Evolutionary conservation across 306 rosid genomes (phyloP), one percentile per base, ranked within the genome.

Genomic region (Acmispon strigosus): DNA sequence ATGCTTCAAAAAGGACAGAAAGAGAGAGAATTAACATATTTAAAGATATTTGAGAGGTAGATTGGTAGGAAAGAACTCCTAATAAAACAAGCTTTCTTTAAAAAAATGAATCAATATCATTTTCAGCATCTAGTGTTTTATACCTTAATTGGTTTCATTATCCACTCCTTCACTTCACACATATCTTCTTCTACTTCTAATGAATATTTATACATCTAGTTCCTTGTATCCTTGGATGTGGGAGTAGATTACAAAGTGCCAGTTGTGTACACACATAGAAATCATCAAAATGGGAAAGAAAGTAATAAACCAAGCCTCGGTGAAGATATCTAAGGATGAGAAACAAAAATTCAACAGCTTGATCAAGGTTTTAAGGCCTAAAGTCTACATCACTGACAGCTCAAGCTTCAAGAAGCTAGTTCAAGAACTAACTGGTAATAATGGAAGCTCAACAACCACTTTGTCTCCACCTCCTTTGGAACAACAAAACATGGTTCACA

Each of bases 201-300:
- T 41, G 45, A 71, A 79, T 73, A 84, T 80, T 73, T 82, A 82
- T 63, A 70, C 69, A 49, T 8, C 27, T 68, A 61, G 53, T 71
- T 76, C 70, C 79, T 77, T 64, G 89, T 76, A 75, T 76, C 84
- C 86, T 85, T 90, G 80, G 70, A 66, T 61, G 56, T 76, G 24
- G 94, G 82, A 76, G 94, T 3, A 24, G 6, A 78, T 81, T 73
- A 82, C 89, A 24, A 88, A 72, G 87, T 62, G 75, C 80, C 79
- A 79, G 74, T 78, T 83, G 81, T 74, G 73, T 11, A 74, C 11
- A 54, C 85, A 54, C 85, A 62, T 82, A 53, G 77, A 42, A 76
- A 76, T 63, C 69, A 66, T 42, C 59, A 74, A 34, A 66, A 81
- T 84, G 87, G 82, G 78, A 43, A 84, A 78, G 73, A 80, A 83